Evolutionary conservation across 164 flowering plant species (phyloP).

Genomic region (Sextonia rubra): DNA sequence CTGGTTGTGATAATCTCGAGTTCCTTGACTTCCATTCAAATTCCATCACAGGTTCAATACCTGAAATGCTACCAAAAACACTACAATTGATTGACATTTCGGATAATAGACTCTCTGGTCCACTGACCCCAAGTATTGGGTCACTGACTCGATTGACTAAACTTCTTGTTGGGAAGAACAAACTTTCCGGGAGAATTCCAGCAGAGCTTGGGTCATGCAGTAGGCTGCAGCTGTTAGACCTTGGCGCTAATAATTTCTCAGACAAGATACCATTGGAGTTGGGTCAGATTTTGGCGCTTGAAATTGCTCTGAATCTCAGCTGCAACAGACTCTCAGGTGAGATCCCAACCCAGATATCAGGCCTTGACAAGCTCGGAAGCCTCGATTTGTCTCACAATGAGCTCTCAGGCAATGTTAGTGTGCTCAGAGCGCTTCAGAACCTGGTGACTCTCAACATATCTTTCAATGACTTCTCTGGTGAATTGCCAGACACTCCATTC

Average conservation of each 20-base stretch:
- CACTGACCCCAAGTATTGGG: slow-evolving; percentile 46
- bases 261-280: slow-evolving; percentile 75
- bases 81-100: slow-evolving; percentile 76
- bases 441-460: slow-evolving; percentile 83
- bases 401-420: slow-evolving; percentile 51
- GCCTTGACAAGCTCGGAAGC: slow-evolving; percentile 56
- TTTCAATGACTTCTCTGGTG: slow-evolving; percentile 82
- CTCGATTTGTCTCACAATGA: slow-evolving; percentile 86
- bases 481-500: slow-evolving; percentile 75
- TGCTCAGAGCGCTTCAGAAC: slow-evolving; percentile 62
- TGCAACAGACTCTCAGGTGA: slow-evolving; percentile 64
- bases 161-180: slow-evolving; percentile 57
- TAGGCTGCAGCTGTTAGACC: slow-evolving; percentile 60
- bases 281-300: slow-evolving; percentile 64
- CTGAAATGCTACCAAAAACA: slow-evolving; percentile 50
- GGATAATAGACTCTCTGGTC: slow-evolving; percentile 64
- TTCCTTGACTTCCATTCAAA: slow-evolving; percentile 81
- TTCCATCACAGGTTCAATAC: slow-evolving; percentile 58
- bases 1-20: slow-evolving; percentile 60
- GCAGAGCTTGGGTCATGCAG: slow-evolving; percentile 62
- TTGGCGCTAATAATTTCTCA: slow-evolving; percentile 61
- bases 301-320: slow-evolving; percentile 85
- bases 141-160: slow-evolving; percentile 55
- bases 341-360: slow-evolving; percentile 60
- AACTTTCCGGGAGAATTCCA: slow-evolving; percentile 67